A percentile compares a stretch with the other conserved stretches of the same genome.
phyloP scores from a whole-genome alignment of 2,329 filamentous ascomycete species.

The Dactylella cylindrospora region DNA sequence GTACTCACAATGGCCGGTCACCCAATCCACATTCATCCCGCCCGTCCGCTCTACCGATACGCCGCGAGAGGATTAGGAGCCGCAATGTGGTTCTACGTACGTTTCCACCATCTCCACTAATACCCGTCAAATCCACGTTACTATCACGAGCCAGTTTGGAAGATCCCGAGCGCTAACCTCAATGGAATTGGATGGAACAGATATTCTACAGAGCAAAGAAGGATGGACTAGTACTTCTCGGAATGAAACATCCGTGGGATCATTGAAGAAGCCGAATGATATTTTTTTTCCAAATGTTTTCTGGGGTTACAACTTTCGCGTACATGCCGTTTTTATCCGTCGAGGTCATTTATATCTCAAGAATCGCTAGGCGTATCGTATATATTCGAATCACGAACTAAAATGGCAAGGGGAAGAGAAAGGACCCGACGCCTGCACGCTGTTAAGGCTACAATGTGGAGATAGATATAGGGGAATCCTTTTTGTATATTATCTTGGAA shows the following conservation, averaged over 20 bases:
- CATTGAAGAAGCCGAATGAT: too few species aligned
- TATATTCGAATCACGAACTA: too few species aligned
- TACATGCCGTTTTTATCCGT: too few species aligned
- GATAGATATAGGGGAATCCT: too few species aligned
- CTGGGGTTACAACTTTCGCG: too few species aligned
- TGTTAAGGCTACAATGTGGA: too few species aligned
- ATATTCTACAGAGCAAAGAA: conserved; percentile 96
- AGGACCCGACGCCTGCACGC: too few species aligned
- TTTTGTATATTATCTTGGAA: too few species aligned
- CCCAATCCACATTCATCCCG: conserved; percentile 63
- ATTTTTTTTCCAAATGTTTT: too few species aligned
- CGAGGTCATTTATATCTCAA: too few species aligned
- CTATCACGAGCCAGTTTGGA: conserved; percentile 19
- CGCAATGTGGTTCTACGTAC: conserved; percentile 99
- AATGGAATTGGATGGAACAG: conserved; percentile 55
- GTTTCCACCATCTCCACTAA: conserved; percentile 49
- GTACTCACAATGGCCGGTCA: conserved; percentile 51
- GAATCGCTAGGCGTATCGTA: too few species aligned
- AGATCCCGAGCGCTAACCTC: neutral
- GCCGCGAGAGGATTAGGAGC: conserved; percentile 84
- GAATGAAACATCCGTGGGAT: conserved; percentile 96
- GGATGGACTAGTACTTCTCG: conserved; percentile 85
- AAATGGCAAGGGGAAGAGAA: too few species aligned
- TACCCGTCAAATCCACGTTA: conserved; percentile 40
- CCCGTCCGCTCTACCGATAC: conserved; percentile 75